Conservation (phyloP, 2,329 filamentous ascomycete genomes). For the Purpureocillium lavendulum region DNA sequence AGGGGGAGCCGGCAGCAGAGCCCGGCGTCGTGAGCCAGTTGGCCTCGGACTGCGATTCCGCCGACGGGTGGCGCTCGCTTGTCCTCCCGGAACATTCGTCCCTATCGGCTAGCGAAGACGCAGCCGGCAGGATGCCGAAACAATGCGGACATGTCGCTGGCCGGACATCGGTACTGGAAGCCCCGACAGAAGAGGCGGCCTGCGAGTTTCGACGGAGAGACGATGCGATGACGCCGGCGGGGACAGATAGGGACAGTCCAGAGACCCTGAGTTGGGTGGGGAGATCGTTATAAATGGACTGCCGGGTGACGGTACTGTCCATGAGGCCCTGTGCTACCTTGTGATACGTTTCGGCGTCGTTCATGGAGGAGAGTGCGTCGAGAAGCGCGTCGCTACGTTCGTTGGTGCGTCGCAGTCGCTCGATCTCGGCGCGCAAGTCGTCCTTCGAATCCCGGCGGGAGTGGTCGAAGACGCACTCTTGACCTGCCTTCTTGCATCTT, state of each 20-base stretch:
- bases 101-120: no score
- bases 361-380: background rate
- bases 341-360: background rate
- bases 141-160: no score
- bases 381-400: background rate
- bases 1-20: background rate
- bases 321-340: background rate
- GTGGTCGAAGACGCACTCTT: constrained; percentile 5
- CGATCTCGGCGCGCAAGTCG: constrained; percentile 14
- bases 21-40: background rate
- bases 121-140: no score
- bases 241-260: background rate
- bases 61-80: no score
- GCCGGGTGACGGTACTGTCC: background rate
- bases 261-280: background rate
- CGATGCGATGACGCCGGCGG: no score
- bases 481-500: constrained; percentile 1
- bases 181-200: no score
- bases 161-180: no score
- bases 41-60: no score
- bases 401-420: constrained; percentile 8
- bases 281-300: background rate
- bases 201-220: no score
- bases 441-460: constrained; percentile 6
- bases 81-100: no score